These are phyloP conservation scores for Aureobasidium sp. DNA, from an alignment of 2,329 filamentous ascomycete species.

Conservation along the genomic window DNA sequence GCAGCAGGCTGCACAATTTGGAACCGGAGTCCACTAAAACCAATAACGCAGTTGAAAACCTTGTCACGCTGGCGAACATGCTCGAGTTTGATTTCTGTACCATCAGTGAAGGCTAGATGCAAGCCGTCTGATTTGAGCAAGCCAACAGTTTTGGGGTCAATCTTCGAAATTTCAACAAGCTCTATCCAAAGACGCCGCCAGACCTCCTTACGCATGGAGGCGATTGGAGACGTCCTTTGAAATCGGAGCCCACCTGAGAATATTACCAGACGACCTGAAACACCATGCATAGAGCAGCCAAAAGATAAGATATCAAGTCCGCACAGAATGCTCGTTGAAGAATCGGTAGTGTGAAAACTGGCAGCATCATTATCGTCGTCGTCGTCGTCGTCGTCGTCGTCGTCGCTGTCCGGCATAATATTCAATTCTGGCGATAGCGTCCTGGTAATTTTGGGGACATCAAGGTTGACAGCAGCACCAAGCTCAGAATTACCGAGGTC, in stretches of 20 bases:
- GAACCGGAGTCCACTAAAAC: constrained; percentile 31
- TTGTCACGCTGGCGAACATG: constrained; percentile 30
- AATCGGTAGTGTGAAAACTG: constrained; percentile 21
- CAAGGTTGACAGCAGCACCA: not conserved
- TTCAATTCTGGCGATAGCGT: not conserved
- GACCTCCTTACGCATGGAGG: constrained; percentile 18
- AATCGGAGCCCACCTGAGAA: constrained; percentile 24
- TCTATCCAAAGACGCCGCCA: constrained; percentile 25
- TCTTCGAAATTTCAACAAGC: constrained; percentile 26
- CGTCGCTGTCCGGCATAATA: not conserved
- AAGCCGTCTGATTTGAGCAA: constrained; percentile 8
- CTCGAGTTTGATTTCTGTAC: constrained; percentile 19
- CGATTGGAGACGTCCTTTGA: constrained; percentile 15
- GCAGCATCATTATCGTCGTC: constrained; percentile 17
- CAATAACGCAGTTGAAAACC: constrained; percentile 33
- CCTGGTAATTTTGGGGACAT: not conserved
- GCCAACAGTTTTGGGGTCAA: constrained; percentile 11
- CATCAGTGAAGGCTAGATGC: constrained; percentile 13
- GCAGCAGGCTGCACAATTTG: constrained; percentile 24
- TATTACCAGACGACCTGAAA: constrained; percentile 23
- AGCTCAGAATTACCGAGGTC: not conserved
- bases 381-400: constrained; percentile 5
- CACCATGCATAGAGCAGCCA: constrained; percentile 21
- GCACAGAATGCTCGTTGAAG: constrained; percentile 20
- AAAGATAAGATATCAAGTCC: constrained; percentile 24